These are phyloP conservation scores for Tympanopsis confertula DNA, from an alignment of 2,329 filamentous ascomycete species.

Conservation along the genomic window DNA sequence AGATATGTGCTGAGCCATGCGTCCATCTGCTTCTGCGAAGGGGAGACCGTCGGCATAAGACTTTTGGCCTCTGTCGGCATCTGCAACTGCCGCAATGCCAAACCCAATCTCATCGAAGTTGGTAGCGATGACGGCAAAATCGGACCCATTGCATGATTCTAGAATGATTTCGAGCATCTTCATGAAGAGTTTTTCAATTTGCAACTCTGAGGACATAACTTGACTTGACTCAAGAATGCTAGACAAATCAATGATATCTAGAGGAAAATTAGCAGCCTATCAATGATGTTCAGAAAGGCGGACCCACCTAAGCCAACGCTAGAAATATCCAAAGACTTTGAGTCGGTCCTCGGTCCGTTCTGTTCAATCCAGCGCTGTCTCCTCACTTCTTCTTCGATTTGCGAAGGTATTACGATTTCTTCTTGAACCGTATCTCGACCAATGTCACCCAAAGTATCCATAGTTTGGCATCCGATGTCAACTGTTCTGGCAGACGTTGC, in stretches of 20 bases:
- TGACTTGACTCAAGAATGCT: conserved; percentile 55
- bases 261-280: conserved; percentile 22
- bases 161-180: conserved; percentile 56
- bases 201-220: conserved; percentile 51
- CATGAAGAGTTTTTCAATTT: conserved; percentile 47
- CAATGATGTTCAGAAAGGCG: neutral
- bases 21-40: conserved; percentile 42
- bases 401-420: conserved; percentile 14
- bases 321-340: conserved; percentile 25
- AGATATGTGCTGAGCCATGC: conserved; percentile 47
- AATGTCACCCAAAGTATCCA: conserved; percentile 30
- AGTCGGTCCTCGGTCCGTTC: conserved; percentile 20
- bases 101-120: conserved; percentile 47
- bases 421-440: conserved; percentile 14
- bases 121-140: conserved; percentile 46
- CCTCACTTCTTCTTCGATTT: conserved; percentile 21
- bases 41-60: conserved; percentile 40
- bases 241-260: conserved; percentile 52
- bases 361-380: conserved; percentile 28
- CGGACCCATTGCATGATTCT: conserved; percentile 48
- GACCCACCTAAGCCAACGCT: conserved; percentile 22
- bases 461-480: conserved; percentile 45
- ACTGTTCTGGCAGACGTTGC: conserved; percentile 34
- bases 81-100: conserved; percentile 48
- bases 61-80: conserved; percentile 38